Conservation (phyloP, 805 yeast genomes). For the Ogataea angusta region DNA sequence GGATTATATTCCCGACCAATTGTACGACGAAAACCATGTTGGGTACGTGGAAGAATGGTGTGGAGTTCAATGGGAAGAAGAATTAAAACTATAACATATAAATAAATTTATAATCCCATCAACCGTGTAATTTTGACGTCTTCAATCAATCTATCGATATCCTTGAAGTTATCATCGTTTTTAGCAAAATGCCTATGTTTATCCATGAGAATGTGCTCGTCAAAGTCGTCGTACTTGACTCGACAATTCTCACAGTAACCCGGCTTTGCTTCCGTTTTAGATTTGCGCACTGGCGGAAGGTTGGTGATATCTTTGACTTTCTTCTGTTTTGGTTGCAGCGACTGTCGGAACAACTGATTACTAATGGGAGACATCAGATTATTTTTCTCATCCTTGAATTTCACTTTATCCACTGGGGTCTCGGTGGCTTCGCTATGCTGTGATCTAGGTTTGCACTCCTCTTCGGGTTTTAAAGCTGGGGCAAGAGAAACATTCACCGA, state of each 20-base stretch:
- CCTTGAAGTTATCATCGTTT: conserved; percentile 65
- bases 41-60: conserved; percentile 40
- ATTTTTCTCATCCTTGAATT: neutral
- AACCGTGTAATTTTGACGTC: conserved; percentile 33
- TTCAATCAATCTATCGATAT: conserved; percentile 70
- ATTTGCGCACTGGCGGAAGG: conserved; percentile 6
- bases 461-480: neutral
- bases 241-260: conserved; percentile 96
- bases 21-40: conserved; percentile 59
- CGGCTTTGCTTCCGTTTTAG: conserved; percentile 35
- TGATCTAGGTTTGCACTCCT: conserved; percentile 2
- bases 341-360: conserved; percentile 4
- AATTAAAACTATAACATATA: conserved; percentile 13
- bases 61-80: conserved; percentile 29
- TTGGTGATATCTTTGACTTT: conserved; percentile 1
- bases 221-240: conserved; percentile 74
- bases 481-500: neutral
- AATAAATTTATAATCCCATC: conserved; percentile 20
- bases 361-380: neutral
- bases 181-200: conserved; percentile 79
- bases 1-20: conserved; percentile 50
- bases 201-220: conserved; percentile 65
- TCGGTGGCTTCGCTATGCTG: neutral
- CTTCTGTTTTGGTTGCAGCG: conserved; percentile 5
- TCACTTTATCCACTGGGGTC: conserved; percentile 2